Conservation (phyloP, 2,329 filamentous ascomycete genomes). For the Fusarium napiforme region DNA sequence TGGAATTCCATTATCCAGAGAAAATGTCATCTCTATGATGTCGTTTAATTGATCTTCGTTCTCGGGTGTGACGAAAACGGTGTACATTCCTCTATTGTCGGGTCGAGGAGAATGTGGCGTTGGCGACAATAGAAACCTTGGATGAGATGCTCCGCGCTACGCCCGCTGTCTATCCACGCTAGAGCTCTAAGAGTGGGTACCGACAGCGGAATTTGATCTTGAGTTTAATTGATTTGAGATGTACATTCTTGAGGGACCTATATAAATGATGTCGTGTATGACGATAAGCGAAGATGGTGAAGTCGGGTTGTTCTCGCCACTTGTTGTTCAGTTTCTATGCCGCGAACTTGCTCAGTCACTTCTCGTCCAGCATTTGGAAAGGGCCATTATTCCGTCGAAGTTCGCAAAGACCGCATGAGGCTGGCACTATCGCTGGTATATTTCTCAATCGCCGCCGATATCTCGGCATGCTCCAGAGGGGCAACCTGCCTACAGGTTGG, state of each 20-base stretch:
- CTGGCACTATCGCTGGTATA: rapidly evolving
- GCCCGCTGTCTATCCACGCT: background rate
- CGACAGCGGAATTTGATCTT: background rate
- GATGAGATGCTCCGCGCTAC: background rate
- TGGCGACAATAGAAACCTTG: background rate
- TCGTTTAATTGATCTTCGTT: background rate
- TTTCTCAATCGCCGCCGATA: rapidly evolving
- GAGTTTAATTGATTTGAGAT: background rate
- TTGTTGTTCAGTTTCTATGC: background rate
- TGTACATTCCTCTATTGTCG: background rate
- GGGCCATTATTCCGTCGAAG: rapidly evolving
- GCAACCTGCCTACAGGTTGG: no score
- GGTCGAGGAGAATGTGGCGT: background rate
- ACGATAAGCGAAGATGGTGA: rapidly evolving
- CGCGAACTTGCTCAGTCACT: background rate
- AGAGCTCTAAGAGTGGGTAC: background rate
- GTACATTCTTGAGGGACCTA: rapidly evolving
- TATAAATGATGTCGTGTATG: background rate
- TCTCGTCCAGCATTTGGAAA: rapidly evolving
- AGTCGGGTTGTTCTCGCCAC: rapidly evolving
- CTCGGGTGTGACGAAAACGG: background rate
- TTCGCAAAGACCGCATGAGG: rapidly evolving
- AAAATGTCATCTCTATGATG: background rate
- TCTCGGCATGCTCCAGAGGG: no score
- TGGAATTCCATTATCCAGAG: no score